Evolutionary conservation across 2,329 filamentous ascomycete genomes (phyloP).

Genomic region (Botrytis elliptica): DNA sequence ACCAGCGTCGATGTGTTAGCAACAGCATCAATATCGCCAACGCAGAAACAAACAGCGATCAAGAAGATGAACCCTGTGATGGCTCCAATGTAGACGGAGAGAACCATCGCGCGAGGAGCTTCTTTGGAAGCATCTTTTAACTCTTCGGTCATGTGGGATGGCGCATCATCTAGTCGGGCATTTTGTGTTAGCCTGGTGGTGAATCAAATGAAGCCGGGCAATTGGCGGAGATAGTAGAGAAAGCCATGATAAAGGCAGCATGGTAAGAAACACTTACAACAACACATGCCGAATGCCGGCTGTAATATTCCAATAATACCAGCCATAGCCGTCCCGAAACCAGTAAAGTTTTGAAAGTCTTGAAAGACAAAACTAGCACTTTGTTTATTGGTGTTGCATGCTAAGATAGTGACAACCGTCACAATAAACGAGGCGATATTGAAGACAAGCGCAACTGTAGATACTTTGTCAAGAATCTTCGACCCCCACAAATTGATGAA

Average conservation of each 20-base stretch:
- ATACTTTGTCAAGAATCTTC: slow-evolving; percentile 51
- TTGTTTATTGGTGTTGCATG: slow-evolving; percentile 54
- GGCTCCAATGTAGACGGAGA: slow-evolving; percentile 49
- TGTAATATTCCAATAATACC: slow-evolving; percentile 55
- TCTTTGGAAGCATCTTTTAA: slow-evolving; percentile 51
- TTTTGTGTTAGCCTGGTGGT: slow-evolving; percentile 15
- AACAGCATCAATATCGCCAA: slow-evolving; percentile 47
- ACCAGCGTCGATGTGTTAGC: slow-evolving; percentile 46
- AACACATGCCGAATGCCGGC: slow-evolving; percentile 55
- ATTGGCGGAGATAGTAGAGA: background rate
- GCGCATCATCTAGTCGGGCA: slow-evolving; percentile 43
- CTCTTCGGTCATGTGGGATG: slow-evolving; percentile 55
- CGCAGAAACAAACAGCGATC: slow-evolving; percentile 51
- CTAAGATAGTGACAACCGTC: slow-evolving; percentile 52
- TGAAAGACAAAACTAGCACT: slow-evolving; percentile 54
- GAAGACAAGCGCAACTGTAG: slow-evolving; percentile 50
- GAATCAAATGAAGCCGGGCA: background rate
- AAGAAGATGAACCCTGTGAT: slow-evolving; percentile 49
- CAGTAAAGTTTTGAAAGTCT: slow-evolving; percentile 54
- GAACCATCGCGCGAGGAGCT: slow-evolving; percentile 50
- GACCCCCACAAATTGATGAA: slow-evolving; percentile 51
- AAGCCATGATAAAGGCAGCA: background rate
- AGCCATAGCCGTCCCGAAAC: slow-evolving; percentile 50
- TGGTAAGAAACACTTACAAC: slow-evolving; percentile 35
- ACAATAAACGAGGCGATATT: slow-evolving; percentile 54